Percentiles rank a stretch among this genome's conserved stretches.
These are phyloP conservation scores for Trichoderma endophyticum DNA, from an alignment of 2,329 filamentous ascomycete genomes.

Conservation along the genomic window DNA sequence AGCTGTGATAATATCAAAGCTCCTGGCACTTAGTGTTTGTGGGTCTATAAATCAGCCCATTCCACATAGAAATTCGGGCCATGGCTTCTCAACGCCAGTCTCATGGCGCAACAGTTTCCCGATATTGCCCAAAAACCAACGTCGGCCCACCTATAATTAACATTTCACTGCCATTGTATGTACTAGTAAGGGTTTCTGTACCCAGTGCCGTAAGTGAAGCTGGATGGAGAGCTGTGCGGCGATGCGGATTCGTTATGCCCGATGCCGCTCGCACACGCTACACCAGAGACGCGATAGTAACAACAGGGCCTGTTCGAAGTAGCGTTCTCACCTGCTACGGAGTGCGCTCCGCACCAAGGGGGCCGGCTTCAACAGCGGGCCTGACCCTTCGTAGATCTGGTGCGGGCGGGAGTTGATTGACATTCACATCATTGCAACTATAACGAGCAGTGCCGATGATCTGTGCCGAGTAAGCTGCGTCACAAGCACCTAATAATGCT, in stretches of 20 bases:
- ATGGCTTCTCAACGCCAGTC: not conserved
- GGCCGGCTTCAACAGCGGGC: not conserved
- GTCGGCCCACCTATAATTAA: not conserved
- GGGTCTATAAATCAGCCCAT: not conserved
- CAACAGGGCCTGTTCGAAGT: not conserved
- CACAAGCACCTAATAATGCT: not conserved
- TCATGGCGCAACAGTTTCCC: not conserved
- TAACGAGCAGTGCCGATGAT: not conserved
- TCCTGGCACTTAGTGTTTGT: not conserved
- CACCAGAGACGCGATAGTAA: not conserved
- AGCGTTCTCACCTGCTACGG: not conserved
- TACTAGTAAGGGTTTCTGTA: not conserved
- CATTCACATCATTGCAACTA: not conserved
- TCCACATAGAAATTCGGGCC: not conserved
- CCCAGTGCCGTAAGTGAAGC: not conserved
- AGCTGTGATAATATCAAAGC: not conserved
- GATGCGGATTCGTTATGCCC: slow-evolving; percentile 1
- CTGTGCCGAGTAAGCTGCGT: not conserved
- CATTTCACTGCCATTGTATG: not conserved
- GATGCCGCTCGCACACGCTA: slow-evolving; percentile 9
- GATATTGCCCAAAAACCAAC: not conserved
- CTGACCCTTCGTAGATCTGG: slow-evolving; percentile 2
- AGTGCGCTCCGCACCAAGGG: not conserved
- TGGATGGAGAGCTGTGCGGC: not conserved
- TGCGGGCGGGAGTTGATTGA: slow-evolving; percentile 8